A percentile compares a stretch with the other conserved stretches of the same genome.
Evolutionary conservation across 345 rosid species (phyloP).

Genomic region (Salix brachista): DNA sequence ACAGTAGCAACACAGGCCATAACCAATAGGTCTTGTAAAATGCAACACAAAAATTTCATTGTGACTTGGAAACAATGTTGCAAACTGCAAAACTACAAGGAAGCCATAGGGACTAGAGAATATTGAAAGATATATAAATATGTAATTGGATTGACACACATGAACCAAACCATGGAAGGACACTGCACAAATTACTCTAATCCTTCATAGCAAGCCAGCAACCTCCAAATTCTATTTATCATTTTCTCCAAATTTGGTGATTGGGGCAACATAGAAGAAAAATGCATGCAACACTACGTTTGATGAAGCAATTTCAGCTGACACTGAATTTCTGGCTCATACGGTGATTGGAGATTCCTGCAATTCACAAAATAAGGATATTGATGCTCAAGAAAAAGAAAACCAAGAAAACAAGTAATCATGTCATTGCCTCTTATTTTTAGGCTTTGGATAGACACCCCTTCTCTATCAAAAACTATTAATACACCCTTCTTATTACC

Average conservation of each 20-base stretch:
- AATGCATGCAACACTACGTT: neutral
- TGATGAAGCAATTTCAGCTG: neutral
- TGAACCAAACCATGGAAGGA: conserved; percentile 24
- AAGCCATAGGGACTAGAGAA: conserved; percentile 31
- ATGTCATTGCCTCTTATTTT: too few relatives aligned
- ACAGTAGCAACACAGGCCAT: neutral
- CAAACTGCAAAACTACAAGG: conserved; percentile 22
- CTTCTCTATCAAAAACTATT: too few relatives aligned
- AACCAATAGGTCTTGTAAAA: neutral
- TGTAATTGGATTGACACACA: conserved; percentile 5
- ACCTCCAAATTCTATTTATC: conserved; percentile 7
- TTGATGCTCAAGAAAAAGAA: too few relatives aligned
- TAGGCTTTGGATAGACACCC: too few relatives aligned
- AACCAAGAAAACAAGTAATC: too few relatives aligned
- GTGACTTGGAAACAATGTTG: conserved; percentile 6
- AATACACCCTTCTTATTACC: too few relatives aligned
- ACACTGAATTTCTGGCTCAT: conserved; percentile 24
- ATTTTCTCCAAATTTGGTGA: neutral
- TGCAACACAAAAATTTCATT: neutral
- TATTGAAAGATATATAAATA: conserved; percentile 9
- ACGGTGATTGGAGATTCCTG: conserved; percentile 89
- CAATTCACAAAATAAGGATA: neutral
- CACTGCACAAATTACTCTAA: conserved; percentile 9
- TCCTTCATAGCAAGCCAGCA: conserved; percentile 12
- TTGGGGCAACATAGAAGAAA: conserved; percentile 13